Base-by-base conservation (phyloP, 306 rosid genomes). In the Senna tora region DNA sequence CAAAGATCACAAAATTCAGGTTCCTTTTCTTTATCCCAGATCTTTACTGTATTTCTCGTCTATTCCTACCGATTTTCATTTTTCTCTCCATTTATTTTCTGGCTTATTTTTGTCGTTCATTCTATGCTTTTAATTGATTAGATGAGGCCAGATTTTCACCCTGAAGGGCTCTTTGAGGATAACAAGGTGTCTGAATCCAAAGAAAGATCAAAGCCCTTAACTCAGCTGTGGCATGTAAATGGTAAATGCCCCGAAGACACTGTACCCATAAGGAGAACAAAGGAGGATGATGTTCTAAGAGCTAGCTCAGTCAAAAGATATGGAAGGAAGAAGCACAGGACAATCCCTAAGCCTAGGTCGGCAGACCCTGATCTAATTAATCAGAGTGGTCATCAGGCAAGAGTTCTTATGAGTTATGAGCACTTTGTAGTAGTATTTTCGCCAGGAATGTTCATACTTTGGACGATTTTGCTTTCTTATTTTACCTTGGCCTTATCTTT, bases 301-400 rank as follows among this genome's bases (percentile, higher is more conserved):
- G 96, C 99, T 25, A 95, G 96, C 72, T 92, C 99, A 4, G 87
- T 85, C 50, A 87, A 84, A 84, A 84, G 89, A 61, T 95, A 85
- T 76, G 99, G 99, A 54, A 91, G 87, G 88, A 95, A 95, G 87
- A 91, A 88, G 88, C 92, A 85, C 56, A 88, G 77, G 79, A 72
- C 93, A 36, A 72, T 82, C 54, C 89, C 99, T 43, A 86, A 86
- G 77, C 96, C 97, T 6, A 89, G 93, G 82, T 95, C 99, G n/a
- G 99, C 97, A 1, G 81, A 88, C 54, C 99, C 97, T 71, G 99
- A 88, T 84, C 91, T 91, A 55, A 84, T 81, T 67, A 95, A 92
- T 78, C 92, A 95, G 68, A 91, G 96, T 81, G 99, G 99, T 59
- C 99, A 95, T 81, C 99, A 94, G 96, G 99, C 90, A 89, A 71